Evolutionary conservation across 495 filamentous ascomycete species (phyloP), one percentile per base, ranked within the genome.

Genomic region (Mytilinidion resinicola): DNA sequence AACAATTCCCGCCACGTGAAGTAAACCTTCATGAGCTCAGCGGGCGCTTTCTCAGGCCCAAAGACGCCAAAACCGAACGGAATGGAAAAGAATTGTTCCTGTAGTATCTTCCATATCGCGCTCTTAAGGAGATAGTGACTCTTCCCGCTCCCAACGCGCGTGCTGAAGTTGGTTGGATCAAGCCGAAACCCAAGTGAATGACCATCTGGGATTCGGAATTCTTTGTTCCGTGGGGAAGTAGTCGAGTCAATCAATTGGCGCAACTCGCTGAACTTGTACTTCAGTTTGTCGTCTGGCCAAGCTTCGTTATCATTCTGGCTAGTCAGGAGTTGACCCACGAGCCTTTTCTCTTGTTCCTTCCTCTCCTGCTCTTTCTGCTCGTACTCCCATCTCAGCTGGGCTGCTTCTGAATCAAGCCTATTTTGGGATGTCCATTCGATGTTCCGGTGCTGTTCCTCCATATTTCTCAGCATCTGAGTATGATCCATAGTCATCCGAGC

Each of bases 61-160:
- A 73, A 34, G n/a, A 56, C 64, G 1, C 70, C 70, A 50, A 73
- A 69, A 0, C 70, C 70, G 50, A 69, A 67, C 3, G 67, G 69
- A 2, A 47, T 39, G 37, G 63, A 57, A 60, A 73, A 73, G 61
- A 71, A 73, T 0, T 68, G 69, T 0, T 68, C 67, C 0, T 62
- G 5, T 0, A 73, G 41, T 15, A 59, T 61, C 3, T 34, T 42
- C 70, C 70, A 73, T 8, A 73, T 58, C 0, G 57, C 19, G 6
- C 57, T 63, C 37, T 64, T 53, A 9, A 73, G 56, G 15, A 71
- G 25, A 33, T 67, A 61, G 8, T 61, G 59, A 25, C 48, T 11
- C 14, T 60, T 58, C 0, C 37, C 43, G 10, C 51, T 54, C 10
- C 53, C 55, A n/a, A 47, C 54, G n/a, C 67, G 55, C 7, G 38